Evolutionary conservation across 352 stramenopile genomes (phyloP).

Genomic region (Pythium dissotocum): DNA sequence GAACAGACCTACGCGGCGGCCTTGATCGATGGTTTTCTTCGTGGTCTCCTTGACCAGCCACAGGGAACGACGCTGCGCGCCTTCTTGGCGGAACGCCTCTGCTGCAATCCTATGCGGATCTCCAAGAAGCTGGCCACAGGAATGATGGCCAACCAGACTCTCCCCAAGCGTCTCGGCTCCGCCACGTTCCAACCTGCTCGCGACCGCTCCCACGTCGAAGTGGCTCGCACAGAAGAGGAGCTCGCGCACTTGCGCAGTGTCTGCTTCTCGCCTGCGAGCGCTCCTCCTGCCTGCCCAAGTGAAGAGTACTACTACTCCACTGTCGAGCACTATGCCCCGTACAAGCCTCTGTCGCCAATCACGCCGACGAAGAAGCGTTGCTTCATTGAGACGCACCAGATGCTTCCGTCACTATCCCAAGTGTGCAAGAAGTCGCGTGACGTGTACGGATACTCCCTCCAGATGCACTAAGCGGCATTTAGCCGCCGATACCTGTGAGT

Average conservation of each 20-base stretch:
- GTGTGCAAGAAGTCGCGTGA: constrained; percentile 22
- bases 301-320: constrained; percentile 7
- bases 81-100: constrained; percentile 88
- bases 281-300: background rate
- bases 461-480: constrained; percentile 6
- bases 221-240: constrained; percentile 11
- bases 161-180: constrained; percentile 32
- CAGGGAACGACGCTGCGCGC: constrained; percentile 85
- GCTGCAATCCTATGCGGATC: constrained; percentile 94
- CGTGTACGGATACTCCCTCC: constrained; percentile 9
- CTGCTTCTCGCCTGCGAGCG: constrained; percentile 16
- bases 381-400: constrained; percentile 5
- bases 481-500: background rate
- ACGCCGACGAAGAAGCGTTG: constrained; percentile 20
- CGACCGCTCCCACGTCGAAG: constrained; percentile 1
- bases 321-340: background rate
- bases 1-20: constrained; percentile 74
- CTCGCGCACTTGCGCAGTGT: constrained; percentile 16
- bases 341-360: constrained; percentile 16
- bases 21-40: constrained; percentile 89
- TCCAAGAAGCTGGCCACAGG: constrained; percentile 91
- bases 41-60: constrained; percentile 75
- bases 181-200: constrained; percentile 26
- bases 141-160: constrained; percentile 22
- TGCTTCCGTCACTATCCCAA: constrained; percentile 23